Base-by-base conservation (phyloP, 345 rosid species). In the Salix dunnii region DNA sequence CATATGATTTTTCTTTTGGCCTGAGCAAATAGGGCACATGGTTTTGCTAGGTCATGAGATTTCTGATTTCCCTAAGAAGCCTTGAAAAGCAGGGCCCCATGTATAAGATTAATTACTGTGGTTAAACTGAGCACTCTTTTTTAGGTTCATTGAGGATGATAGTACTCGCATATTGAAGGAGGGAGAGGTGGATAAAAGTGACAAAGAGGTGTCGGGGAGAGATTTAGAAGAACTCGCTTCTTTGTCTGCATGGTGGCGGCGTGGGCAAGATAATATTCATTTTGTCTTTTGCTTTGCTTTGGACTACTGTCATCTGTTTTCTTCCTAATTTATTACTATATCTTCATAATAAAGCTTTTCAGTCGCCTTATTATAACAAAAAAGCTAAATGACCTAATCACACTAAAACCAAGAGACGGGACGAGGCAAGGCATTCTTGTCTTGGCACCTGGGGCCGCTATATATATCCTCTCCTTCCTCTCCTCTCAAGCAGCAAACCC, bases 181-280 rank as follows among this genome's bases (percentile, higher is more conserved):
- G 65, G 20, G 83, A 40, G 72, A 60, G 68, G 25, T 46, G 49
- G 49, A 13, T 46, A 74, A 71, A 74, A 74, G 30, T 36, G 76
- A 55, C 23, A 72, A 72, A 70, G 68, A 51, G 31, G 7, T 53
- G 17, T 3, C 40, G 70, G 43, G 33, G 69, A 66, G 53, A 61
- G 42, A 62, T 67, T 27, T 67, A 33, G 78, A 81, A 74, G 77
- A 70, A 76, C 73, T 78, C 77, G 31, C 76, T 33, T 63, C 51
- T 69, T 71, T 86, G 80, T 77, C 82, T 82, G 86, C 87, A 76
- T 75, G 82, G 82, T 73, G 74, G 73, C 79, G 87, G 88, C 79
- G 85, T 81, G 81, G 82, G 71, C 79, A 73, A 21, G 68, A 65
- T 76, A 77, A 80, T 82, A 85, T 87, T 87, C 87, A 84, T 78